Base-by-base conservation (phyloP, 805 yeast genomes). In the Starmerella davenportii region DNA sequence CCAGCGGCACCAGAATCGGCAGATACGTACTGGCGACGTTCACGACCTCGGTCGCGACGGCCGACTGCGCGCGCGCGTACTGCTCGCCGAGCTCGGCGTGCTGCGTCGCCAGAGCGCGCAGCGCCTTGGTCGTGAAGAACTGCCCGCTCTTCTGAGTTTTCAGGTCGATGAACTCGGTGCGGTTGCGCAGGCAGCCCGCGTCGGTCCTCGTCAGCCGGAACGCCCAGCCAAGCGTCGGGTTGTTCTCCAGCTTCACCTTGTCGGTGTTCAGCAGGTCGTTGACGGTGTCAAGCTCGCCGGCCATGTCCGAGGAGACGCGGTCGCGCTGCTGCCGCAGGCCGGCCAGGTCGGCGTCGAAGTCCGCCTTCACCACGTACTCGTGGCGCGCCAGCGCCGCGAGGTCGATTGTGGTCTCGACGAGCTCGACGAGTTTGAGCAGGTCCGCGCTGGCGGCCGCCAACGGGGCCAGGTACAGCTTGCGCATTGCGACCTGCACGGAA, bases 81-180 rank as follows among this genome's bases (percentile, higher is more conserved):
- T 74, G 76, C 13, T 66, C 63, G 43, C 74, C 73, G 19, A 77
- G 61, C 34, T 71, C 70, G 13, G 61, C 59, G 48, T 73, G 74
- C 41, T 74, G 70, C 28, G 63, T 60, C 13, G 84, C 73, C 27
- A 75, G 61, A n/a, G 66, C 63, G 31, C 70, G 64, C 48, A 90
- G 62, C 44, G 67, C 66, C 32, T 63, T 57, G 1, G 93, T 81
- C 8, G 94, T 82, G 64, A 90, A 90, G 56, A 68, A 82, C 4
- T 87, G 87, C 41, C 99, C 99, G 2, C 95, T 93, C 55, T 90
- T 90, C 23, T 82, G 92, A 0, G 95, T 87, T 37, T 84, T 79
- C 33, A 87, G 63, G 56, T 90, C 95, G 37, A 68, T 68, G 54
- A 76, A 85, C 30, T 70, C 66, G 1, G 61, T 56, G 36, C 64